These are phyloP conservation scores for Plantago rigida DNA, from an alignment of 305 asterid species.

Conservation along the genomic window DNA sequence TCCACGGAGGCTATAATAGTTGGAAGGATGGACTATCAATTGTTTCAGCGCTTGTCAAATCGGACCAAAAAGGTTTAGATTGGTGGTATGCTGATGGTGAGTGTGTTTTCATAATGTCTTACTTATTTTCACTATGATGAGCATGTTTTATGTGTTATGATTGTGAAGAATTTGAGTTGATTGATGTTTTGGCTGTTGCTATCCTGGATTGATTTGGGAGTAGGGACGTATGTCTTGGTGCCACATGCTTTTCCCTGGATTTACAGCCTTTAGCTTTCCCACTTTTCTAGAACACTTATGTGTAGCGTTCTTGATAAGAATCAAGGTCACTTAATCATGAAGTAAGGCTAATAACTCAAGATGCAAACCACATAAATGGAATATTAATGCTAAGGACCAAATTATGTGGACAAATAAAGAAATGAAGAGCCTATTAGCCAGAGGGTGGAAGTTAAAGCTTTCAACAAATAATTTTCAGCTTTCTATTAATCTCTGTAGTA, in stretches of 20 bases:
- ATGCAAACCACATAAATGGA: too few relatives aligned
- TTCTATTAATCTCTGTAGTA: too few relatives aligned
- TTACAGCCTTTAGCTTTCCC: not conserved
- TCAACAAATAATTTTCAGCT: too few relatives aligned
- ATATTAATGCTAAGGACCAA: too few relatives aligned
- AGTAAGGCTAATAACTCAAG: too few relatives aligned
- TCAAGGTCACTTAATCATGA: too few relatives aligned
- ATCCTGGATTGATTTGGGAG: not conserved
- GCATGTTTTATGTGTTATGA: constrained; percentile 9
- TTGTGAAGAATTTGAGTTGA: constrained; percentile 9
- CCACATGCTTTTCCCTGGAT: not conserved
- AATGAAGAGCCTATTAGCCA: too few relatives aligned
- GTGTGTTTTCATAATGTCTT: constrained; percentile 27
- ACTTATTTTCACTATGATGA: constrained; percentile 17
- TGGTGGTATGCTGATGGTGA: constrained; percentile 91
- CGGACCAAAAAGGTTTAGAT: constrained; percentile 49
- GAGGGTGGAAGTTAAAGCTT: too few relatives aligned
- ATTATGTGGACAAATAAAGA: too few relatives aligned
- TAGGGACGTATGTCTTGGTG: not conserved
- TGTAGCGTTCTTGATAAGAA: too few relatives aligned
- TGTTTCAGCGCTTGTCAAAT: constrained; percentile 51
- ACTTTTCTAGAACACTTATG: not conserved
- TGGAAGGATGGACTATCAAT: constrained; percentile 79
- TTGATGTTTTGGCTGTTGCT: constrained; percentile 11
- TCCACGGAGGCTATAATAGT: constrained; percentile 83